Evolutionary conservation across 1,139 yeast genomes (phyloP).

Genomic region (Magnusiomyces tetraspermus): DNA sequence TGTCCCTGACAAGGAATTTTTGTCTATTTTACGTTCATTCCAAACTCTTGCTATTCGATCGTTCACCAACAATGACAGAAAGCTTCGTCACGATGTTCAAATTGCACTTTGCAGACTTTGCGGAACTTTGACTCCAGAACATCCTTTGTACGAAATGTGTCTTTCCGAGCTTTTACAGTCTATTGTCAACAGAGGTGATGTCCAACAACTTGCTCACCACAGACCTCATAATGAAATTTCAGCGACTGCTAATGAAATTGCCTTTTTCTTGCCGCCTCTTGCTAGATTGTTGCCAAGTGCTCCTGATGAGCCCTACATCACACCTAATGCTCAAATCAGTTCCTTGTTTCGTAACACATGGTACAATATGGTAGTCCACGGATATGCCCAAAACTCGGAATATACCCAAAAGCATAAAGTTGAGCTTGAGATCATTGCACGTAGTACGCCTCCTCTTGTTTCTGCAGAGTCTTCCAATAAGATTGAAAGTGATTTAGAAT

Average conservation of each 20-base stretch:
- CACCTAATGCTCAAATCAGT: slow-evolving; percentile 41
- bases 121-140: slow-evolving; percentile 25
- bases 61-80: slow-evolving; percentile 6
- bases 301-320: slow-evolving; percentile 36
- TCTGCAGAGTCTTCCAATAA: slow-evolving; percentile 78
- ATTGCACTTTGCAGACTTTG: slow-evolving; percentile 38
- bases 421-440: slow-evolving; percentile 64
- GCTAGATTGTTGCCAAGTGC: slow-evolving; percentile 63
- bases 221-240: slow-evolving; percentile 72
- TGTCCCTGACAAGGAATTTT: slow-evolving; percentile 53
- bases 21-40: slow-evolving; percentile 41
- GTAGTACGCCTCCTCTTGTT: slow-evolving; percentile 85
- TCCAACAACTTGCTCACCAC: slow-evolving; percentile 68
- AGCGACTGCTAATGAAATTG: slow-evolving; percentile 67
- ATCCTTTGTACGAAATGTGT: slow-evolving; percentile 48
- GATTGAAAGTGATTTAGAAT: slow-evolving; percentile 83
- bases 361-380: slow-evolving; percentile 92
- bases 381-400: slow-evolving; percentile 57
- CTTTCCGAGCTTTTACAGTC: slow-evolving; percentile 57
- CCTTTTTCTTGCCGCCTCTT: slow-evolving; percentile 58
- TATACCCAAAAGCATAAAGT: slow-evolving; percentile 40
- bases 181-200: slow-evolving; percentile 74
- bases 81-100: slow-evolving; percentile 40
- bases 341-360: slow-evolving; percentile 76
- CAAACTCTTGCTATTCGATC: slow-evolving; percentile 10